Base-by-base conservation (phyloP, 106 monocot species). In the Cymbidium sinense region DNA sequence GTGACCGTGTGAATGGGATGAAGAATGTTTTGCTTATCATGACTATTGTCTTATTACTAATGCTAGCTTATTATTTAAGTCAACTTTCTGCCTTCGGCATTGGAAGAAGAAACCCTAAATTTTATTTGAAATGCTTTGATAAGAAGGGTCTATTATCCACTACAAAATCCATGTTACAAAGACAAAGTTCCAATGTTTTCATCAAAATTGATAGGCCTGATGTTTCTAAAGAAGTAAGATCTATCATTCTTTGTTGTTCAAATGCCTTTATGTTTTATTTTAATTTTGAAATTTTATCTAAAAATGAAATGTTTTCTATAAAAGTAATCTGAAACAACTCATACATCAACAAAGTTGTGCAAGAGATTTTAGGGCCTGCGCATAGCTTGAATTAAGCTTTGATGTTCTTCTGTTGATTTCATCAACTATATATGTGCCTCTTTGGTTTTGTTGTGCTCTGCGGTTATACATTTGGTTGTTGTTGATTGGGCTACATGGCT, bases 181-280 rank as follows among this genome's bases (percentile, higher is more conserved):
- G 77, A 76, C 77, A 89, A 25, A 75, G 74, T 29, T 86, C 89
- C 7, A 90, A 85, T 80, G 86, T 95, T 78, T 75, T 78, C 64
- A 80, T 95, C 73, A 88, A 90, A 74, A 81, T 92, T 77, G 90
- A 93, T 25, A 88, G 81, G 39, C 88, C 84, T 55, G 93, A 93
- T 80, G 86, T 88, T 79, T 17, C 76, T 62, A 82, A 81, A 86
- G 93, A 93, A 79, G 93, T 90, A 84, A 84, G 83, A 6, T 78
- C 23, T 72, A 51, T 44, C 70, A 23, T 81, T 58, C n/a, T 64
- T 30, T 29, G 23, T 64, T 64, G 11, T 2, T 64, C 29, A 19
- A 54, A 54, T 54, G 20, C 54, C 54, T 20, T 20, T 54, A n/a
- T n/a, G 18, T 54, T n/a, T 41, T 41, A 9, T 41, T 41, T 41